Base-by-base conservation (phyloP, 2,329 filamentous ascomycete genomes). In the Lecanicillium sp. region DNA sequence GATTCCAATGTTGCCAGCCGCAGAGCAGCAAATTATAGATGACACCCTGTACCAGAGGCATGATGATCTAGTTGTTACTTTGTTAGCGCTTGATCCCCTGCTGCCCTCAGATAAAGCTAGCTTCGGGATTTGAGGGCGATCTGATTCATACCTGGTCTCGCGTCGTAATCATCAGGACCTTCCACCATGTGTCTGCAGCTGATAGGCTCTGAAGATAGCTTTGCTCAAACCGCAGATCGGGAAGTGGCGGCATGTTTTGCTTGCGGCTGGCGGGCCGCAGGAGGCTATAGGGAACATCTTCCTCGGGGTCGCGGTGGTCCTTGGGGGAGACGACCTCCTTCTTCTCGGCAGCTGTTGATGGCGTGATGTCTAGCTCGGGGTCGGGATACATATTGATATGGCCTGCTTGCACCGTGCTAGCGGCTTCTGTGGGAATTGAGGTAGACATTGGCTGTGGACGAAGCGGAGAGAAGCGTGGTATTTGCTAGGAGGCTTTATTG, bases 221-320 rank as follows among this genome's bases (percentile, higher is more conserved):
- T 73, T 98, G 92, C 66, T 98, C 92, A 64, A 96, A 96, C 31
- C 92, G 78, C 48, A 98, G 68, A 64, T 98, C 92, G 4, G 89
- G 88, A 54, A 95, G 74, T 8, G 78, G 75, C 20, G 73, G 75
- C 39, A 80, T 65, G 29, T 63, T 59, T 27, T 62, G 59, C 33
- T 54, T 53, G 35, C 65, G 68, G 34, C 66, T 68, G 37, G 65
- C 65, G 40, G 68, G 60, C 33, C 78, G 69, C 37, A 88, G 60
- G 5, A 82, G 71, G 47, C 76, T 82, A 44, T 80, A 69, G 11
- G 82, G 82, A 16, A 86, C 78, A 40, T 85, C 82, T 43, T 82
- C 79, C 36, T 80, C 76, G 19, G 73, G 71, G 3, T 64, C 61
- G 1, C 68, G 63, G 18, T 29, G 39, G 29, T 29, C 30, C 30